These are phyloP conservation scores for Meredithiella fracta DNA, from an alignment of 2,329 filamentous ascomycete genomes.

Conservation along the genomic window DNA sequence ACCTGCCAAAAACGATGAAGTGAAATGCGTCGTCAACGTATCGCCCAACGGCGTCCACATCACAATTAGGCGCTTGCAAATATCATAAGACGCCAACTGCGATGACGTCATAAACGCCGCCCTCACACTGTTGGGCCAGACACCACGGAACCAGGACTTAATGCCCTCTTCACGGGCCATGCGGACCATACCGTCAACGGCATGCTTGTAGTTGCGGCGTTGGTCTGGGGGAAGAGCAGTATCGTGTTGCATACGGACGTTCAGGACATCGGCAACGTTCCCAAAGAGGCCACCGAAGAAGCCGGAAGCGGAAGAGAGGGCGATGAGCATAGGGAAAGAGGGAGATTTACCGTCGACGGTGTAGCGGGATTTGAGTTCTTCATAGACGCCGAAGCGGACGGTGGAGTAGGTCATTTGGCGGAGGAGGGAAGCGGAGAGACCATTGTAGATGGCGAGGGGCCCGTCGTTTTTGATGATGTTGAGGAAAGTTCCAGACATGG, in stretches of 20 bases:
- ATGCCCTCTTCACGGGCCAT: conserved; percentile 79
- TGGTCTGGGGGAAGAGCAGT: conserved; percentile 56
- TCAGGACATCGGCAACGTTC: conserved; percentile 90
- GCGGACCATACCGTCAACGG: conserved; percentile 66
- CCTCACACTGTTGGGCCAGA: conserved; percentile 65
- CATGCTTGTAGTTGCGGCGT: conserved; percentile 77
- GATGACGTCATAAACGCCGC: conserved; percentile 78
- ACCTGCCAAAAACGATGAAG: conserved; percentile 60
- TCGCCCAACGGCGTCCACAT: conserved; percentile 50
- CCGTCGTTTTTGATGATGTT: conserved; percentile 68
- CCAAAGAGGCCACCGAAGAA: conserved; percentile 79
- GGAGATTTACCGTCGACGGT: conserved; percentile 36
- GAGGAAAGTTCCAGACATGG: conserved; percentile 71
- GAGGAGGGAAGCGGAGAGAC: conserved; percentile 80
- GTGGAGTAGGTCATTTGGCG: conserved; percentile 94
- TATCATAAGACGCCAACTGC: conserved; percentile 72
- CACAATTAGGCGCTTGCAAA: conserved; percentile 57
- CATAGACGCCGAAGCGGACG: conserved; percentile 90
- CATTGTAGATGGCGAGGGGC: conserved; percentile 67
- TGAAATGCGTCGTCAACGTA: conserved; percentile 60
- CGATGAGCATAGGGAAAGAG: conserved; percentile 60
- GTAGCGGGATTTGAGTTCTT: conserved; percentile 60
- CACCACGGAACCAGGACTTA: conserved; percentile 62
- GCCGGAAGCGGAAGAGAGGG: conserved; percentile 67
- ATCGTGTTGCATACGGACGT: conserved; percentile 96